A percentile compares a stretch with the other conserved stretches of the same genome.
phyloP scores from a whole-genome alignment of 148 eudicot genomes.

The Fagopyrum esculentum region DNA sequence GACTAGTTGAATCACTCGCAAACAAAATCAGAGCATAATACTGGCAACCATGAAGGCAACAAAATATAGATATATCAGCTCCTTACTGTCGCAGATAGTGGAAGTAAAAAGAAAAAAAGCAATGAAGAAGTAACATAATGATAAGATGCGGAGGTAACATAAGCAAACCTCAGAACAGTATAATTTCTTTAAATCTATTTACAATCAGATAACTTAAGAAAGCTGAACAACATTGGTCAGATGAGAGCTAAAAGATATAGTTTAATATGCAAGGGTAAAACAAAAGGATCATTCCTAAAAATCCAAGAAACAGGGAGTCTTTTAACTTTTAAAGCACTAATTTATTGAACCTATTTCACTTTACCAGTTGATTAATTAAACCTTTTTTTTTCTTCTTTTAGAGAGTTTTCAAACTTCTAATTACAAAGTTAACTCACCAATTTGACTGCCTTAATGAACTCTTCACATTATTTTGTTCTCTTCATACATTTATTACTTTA shows the following conservation, averaged over 20 bases:
- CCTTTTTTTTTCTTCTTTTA: neutral
- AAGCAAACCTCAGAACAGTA: neutral
- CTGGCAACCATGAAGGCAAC: neutral
- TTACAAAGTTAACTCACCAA: neutral
- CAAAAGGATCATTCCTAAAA: neutral
- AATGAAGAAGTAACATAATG: neutral
- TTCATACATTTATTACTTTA: neutral
- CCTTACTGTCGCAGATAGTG: neutral
- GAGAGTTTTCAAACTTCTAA: neutral
- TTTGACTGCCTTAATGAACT: neutral
- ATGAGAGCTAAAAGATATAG: neutral
- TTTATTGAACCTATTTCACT: neutral
- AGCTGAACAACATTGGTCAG: neutral
- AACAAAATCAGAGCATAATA: neutral
- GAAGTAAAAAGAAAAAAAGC: neutral
- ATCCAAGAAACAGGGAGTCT: neutral
- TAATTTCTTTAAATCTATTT: neutral
- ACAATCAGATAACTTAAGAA: neutral
- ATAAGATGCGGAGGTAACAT: neutral
- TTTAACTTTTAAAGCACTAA: neutral
- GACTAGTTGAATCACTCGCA: neutral
- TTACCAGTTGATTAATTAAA: neutral
- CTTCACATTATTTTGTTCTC: neutral
- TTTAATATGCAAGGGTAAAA: neutral
- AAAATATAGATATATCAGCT: neutral